phyloP scores from a whole-genome alignment of 2,329 filamentous ascomycete genomes.

The Verruconis gallopava region DNA sequence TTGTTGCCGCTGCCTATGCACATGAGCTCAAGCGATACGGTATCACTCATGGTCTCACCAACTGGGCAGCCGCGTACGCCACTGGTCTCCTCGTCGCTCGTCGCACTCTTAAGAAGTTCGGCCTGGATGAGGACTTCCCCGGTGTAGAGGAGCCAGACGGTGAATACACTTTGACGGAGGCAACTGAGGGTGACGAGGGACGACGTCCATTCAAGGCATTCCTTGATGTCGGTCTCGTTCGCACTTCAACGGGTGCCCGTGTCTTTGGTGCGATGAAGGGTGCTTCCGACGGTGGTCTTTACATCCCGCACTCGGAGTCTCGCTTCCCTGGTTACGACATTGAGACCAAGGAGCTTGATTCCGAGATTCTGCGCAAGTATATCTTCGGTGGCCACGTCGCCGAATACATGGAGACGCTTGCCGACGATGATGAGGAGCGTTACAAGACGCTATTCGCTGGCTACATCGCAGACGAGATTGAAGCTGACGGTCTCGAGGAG shows the following conservation, averaged over 20 bases:
- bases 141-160: constrained; percentile 96
- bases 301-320: constrained; percentile 97
- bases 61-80: constrained; percentile 97
- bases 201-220: constrained; percentile 99
- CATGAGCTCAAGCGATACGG: constrained; percentile 98
- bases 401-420: constrained; percentile 99
- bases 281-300: constrained; percentile 94
- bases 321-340: constrained; percentile 98
- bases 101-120: constrained; percentile 93
- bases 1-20: constrained; percentile 81
- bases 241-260: constrained; percentile 96
- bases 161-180: constrained; percentile 93
- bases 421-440: constrained; percentile 99
- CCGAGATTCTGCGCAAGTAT: constrained; percentile 96
- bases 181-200: constrained; percentile 69
- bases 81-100: constrained; percentile 95
- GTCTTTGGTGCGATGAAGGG: constrained; percentile 99
- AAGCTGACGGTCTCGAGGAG: constrained; percentile 95
- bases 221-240: constrained; percentile 94
- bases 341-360: constrained; percentile 93
- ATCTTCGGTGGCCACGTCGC: constrained; percentile 97
- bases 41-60: constrained; percentile 96
- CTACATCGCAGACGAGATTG: constrained; percentile 94
- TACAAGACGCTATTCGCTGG: constrained; percentile 97
- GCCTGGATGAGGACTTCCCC: constrained; percentile 79